Conservation (phyloP, 768 basidiomycete genomes). For the Lactifluus pinguis region DNA sequence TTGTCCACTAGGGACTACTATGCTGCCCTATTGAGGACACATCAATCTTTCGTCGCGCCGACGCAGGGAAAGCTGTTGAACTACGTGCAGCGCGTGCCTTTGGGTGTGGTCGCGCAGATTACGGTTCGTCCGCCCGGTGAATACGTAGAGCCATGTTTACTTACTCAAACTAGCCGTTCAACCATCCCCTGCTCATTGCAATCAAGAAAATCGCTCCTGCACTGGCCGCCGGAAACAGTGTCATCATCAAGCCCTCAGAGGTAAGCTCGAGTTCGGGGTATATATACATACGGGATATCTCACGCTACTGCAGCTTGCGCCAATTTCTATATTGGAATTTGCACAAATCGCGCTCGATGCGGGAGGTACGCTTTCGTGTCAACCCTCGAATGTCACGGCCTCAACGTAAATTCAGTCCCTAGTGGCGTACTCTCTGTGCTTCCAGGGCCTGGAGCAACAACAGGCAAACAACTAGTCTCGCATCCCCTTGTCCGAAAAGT, state of each 20-base stretch:
- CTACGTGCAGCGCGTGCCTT: constrained; percentile 67
- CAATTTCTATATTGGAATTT: constrained; percentile 73
- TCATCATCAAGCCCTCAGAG: constrained; percentile 79
- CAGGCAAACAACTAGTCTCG: constrained; percentile 56
- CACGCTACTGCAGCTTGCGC: constrained; percentile 45
- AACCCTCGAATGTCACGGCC: background rate
- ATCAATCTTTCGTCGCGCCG: constrained; percentile 61
- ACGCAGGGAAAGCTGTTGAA: constrained; percentile 75
- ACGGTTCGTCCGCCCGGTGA: constrained; percentile 39
- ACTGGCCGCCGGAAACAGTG: constrained; percentile 75
- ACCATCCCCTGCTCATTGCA: constrained; percentile 83
- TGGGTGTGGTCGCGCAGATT: constrained; percentile 86
- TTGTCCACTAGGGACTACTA: constrained; percentile 54
- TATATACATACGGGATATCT: background rate
- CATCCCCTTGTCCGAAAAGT: constrained; percentile 68
- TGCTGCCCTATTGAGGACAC: constrained; percentile 62
- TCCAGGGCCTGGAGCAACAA: constrained; percentile 58
- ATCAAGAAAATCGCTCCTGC: constrained; percentile 85
- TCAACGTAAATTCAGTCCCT: constrained; percentile 47
- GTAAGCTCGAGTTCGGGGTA: constrained; percentile 25
- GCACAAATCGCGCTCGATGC: constrained; percentile 52
- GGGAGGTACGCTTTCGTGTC: constrained; percentile 41
- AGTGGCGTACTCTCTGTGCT: constrained; percentile 63
- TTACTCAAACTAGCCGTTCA: constrained; percentile 54
- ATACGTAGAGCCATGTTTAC: background rate